Percentiles rank a stretch among this genome's conserved stretches.
Evolutionary conservation across 2,329 filamentous ascomycete species (phyloP).

Genomic region (Tolypocladium album): DNA sequence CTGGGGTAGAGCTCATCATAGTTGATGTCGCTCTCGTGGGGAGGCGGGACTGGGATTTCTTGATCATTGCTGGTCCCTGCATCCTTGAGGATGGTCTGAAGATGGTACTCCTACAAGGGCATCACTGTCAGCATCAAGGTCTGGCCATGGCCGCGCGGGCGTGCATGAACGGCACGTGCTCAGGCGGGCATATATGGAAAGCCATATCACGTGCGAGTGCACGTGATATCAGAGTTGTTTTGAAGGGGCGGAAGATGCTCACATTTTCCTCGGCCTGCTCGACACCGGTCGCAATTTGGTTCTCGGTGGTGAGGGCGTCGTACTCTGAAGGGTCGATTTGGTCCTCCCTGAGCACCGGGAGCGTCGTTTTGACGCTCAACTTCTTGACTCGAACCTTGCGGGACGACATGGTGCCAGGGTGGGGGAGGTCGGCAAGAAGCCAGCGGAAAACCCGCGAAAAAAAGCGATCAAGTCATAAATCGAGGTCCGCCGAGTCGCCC

Average conservation of each 20-base stretch:
- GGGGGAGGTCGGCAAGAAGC: conserved; percentile 26
- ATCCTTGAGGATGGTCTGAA: conserved; percentile 66
- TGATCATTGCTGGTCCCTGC: conserved; percentile 44
- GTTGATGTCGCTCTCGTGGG: conserved; percentile 54
- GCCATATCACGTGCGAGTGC: conserved; percentile 31
- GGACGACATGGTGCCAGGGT: conserved; percentile 44
- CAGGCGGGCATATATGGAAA: conserved; percentile 5
- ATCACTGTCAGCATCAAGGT: conserved; percentile 15
- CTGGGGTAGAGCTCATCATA: conserved; percentile 85
- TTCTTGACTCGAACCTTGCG: conserved; percentile 77
- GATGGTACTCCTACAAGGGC: conserved; percentile 71
- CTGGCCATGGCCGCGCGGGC: conserved; percentile 2
- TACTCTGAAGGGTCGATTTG: conserved; percentile 83
- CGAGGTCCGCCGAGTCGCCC: conserved; percentile 41
- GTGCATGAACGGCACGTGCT: conserved; percentile 7
- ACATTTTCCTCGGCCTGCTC: conserved; percentile 97
- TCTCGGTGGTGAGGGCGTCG: conserved; percentile 71
- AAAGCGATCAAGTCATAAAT: conserved; percentile 54
- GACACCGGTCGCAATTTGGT: conserved; percentile 89
- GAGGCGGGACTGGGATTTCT: conserved; percentile 56
- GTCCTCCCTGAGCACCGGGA: conserved; percentile 79
- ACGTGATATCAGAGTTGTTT: conserved; percentile 35
- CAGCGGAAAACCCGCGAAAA: conserved; percentile 50
- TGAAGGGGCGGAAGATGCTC: conserved; percentile 36
- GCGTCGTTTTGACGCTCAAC: conserved; percentile 79